Evolutionary conservation across 2,329 filamentous ascomycete genomes (phyloP), one percentile per base, ranked within the genome.

Genomic region (Neonectria coccinea): DNA sequence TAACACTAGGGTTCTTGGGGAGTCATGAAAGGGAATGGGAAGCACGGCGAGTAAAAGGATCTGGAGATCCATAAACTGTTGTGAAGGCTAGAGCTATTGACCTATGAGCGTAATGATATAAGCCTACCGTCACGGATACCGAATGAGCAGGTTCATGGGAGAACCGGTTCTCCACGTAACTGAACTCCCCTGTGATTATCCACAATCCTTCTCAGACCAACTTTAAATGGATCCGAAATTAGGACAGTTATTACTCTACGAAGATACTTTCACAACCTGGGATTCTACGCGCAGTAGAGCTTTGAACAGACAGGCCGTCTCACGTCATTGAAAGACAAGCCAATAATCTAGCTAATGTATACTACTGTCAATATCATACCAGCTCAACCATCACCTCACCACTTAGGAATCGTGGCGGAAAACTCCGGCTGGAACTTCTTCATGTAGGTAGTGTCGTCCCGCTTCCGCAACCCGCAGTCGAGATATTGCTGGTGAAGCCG

Each of bases 381-480:
- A 11, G 9, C 39, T 16, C 8, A 14, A 27, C 4, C 14, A 7
- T 54, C 33, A 39, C 7, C 47, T 66, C 56, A 79, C 78, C 77
- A 79, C 18, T 73, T 74, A 0, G 78, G 77, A 7, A 79, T 76
- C 1, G 67, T 64, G 1, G 75, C 67, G 0, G 78, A 79, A 31
- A 79, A 79, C 0, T 74, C 74, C 4, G 78, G 78, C 12, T 77
- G 67, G 11, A 77, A 79, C 39, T 67, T 77, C 51, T 63, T 75
- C 76, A 79, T 79, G 7, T 79, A 79, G 0, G 76, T 74, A 1
- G 77, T 79, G n/a, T 79, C 78, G 52, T 79, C 78, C 9, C 78
- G 59, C 52, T 79, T 78, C n/a, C 67, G 61, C 53, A 80, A 8
- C 0, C 79, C 78, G 56, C 78, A 81, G 18, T 78, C 73, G 2